Base-by-base conservation (phyloP, 257 asterid species). In the Thymus quinquecostatus region DNA sequence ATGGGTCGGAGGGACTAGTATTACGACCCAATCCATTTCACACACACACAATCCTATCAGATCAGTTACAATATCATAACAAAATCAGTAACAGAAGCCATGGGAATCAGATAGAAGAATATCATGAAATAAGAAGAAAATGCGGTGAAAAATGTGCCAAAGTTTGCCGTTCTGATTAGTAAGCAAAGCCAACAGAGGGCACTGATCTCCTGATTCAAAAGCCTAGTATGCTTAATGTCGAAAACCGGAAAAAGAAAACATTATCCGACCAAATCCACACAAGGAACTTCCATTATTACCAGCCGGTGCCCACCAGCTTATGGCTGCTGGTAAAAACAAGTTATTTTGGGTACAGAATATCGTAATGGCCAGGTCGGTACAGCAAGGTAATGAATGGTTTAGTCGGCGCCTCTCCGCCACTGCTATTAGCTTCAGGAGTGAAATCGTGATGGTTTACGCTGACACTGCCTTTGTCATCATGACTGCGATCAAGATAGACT, bases 311-410 rank as follows among this genome's bases (percentile, higher is more conserved):
- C 66, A 57, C 43, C 69, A 47, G 58, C 60, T 6, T 10, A 21
- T 21, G 64, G 57, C 41, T 69, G 64, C 58, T 38, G 75, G 73
- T 53, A 54, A 55, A 64, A 55, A 49, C 70, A 47, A 55, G 77
- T 85, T 86, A 89, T 45, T 86, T 86, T 32, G 86, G 86, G 81
- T 95, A 89, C 78, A 93, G 83, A 71, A 91, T 86, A 82, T 93
- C 98, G 32, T 95, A 95, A 75, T 95, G 99, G 41, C 99, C 99
- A 2, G 99, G 98, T 57, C 98, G 88, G 79, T 95, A 95, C 21
- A 95, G 84, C 86, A 95, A 81, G 65, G 88, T 87, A 66, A 95
- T 85, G 76, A 86, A 86, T 4, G 97, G 97, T 60, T 79, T 75
- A 66, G 54, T 6, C 5, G 21, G 21, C 21, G 79, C 67, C 83